Evolutionary conservation across 352 stramenopile species (phyloP), one percentile per base, ranked within the genome.

Genomic region (Achlya hypogyna): DNA sequence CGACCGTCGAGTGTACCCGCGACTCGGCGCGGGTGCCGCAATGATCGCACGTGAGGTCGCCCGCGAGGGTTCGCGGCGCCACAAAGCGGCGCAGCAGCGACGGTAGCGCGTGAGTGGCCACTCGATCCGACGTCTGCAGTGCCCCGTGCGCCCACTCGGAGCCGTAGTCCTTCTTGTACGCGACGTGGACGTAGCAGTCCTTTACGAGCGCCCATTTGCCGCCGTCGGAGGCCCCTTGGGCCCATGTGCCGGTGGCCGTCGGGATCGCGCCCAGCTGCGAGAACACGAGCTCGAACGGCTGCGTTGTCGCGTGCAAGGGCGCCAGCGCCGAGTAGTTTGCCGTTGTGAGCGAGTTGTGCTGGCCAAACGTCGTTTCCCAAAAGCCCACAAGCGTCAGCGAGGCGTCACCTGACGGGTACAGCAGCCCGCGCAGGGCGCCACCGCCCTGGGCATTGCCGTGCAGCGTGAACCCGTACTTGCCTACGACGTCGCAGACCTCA

Each of bases 101-200:
- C 47, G 76, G 74, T 42, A 95, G 79, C 42, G 93, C 83, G 62
- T 95, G 86, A 25, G 75, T 75, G 78, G 81, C 93, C 56, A 95
- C 84, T 6, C 87, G 85, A 69, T 95, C 87, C 2, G 87, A 95
- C 53, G 84, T 89, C 10, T 92, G 71, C 35, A 94, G 67, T 9
- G 79, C 63, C 0, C 86, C 84, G 40, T 94, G 69, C 69, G 87
- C 80, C 86, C 86, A 95, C 69, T 95, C 87, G 1, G 80, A 93
- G 18, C 85, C 86, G 62, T 95, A 96, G 65, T 96, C 87, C 53
- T 91, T 93, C 74, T 96, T 96, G 73, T 93, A 96, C 8, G 80
- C 86, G 16, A 96, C 65, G 34, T 87, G 87, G 23, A 96, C 84
- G 52, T 94, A 95, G 28, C 77, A 78, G 58, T 96, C 86, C 45